Conservation (phyloP, 129 eudicot genomes). For the Centella asiatica region DNA sequence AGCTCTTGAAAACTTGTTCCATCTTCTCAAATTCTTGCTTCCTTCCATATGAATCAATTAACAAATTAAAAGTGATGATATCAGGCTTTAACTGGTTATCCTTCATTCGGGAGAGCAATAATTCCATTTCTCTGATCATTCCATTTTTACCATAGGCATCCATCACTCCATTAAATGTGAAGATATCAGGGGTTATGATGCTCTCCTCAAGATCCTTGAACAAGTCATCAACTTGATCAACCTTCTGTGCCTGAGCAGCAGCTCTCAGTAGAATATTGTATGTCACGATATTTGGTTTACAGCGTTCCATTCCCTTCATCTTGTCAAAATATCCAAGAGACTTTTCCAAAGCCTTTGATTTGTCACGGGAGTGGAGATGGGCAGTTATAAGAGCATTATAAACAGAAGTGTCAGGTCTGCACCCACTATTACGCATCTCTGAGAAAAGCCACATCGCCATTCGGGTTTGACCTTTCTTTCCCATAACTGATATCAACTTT, state of each 20-base stretch:
- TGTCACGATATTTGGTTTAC: constrained; percentile 75
- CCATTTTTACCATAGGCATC: constrained; percentile 94
- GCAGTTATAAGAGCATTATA: constrained; percentile 83
- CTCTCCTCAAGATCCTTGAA: constrained; percentile 81
- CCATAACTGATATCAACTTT: constrained; percentile 87
- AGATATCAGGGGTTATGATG: constrained; percentile 61
- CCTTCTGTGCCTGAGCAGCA: constrained; percentile 64
- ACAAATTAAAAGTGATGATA: constrained; percentile 60
- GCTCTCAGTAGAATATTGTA: constrained; percentile 89
- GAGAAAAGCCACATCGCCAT: constrained; percentile 99
- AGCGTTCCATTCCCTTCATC: constrained; percentile 82
- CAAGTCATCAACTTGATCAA: constrained; percentile 55
- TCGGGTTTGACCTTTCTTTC: constrained; percentile 85
- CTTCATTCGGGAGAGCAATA: constrained; percentile 64
- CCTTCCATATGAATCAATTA: constrained; percentile 87
- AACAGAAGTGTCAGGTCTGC: constrained; percentile 88
- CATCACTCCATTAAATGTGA: constrained; percentile 87
- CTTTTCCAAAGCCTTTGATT: constrained; percentile 66
- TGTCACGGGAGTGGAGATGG: constrained; percentile 81
- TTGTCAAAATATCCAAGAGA: constrained; percentile 77
- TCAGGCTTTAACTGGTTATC: constrained; percentile 70
- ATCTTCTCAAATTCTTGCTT: constrained; percentile 90
- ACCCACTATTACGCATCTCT: constrained; percentile 93
- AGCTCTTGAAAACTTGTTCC: constrained; percentile 89
- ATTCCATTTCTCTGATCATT: constrained; percentile 88